These are phyloP conservation scores for Aechmea fasciata DNA, from an alignment of 176 grass and related monocot genomes.

Conservation along the genomic window DNA sequence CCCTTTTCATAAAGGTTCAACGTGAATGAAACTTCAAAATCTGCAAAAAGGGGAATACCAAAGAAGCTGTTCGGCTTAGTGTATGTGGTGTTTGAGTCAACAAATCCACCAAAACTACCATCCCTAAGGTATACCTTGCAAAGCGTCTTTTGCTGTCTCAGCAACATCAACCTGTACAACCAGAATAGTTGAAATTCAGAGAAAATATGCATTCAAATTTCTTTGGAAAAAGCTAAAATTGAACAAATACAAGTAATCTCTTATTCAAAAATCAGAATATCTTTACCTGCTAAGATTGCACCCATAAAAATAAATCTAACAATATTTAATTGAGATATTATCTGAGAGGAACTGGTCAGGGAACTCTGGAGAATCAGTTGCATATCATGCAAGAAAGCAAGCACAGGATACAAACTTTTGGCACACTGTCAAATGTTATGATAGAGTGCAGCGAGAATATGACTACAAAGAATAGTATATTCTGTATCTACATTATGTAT, in stretches of 20 bases:
- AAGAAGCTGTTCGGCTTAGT: constrained; percentile 16
- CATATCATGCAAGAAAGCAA: no score
- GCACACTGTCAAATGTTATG: no score
- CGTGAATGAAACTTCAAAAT: constrained; percentile 84
- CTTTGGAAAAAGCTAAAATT: not conserved
- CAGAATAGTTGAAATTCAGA: constrained; percentile 14
- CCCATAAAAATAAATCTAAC: no score
- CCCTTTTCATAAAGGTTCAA: constrained; percentile 78
- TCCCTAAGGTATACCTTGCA: constrained; percentile 33
- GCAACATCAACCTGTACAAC: constrained; percentile 7
- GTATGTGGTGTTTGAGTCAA: constrained; percentile 12
- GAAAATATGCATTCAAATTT: constrained; percentile 6
- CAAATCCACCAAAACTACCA: constrained; percentile 19
- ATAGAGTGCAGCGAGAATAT: no score
- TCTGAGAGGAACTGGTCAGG: no score
- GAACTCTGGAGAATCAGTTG: no score
- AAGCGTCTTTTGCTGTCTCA: constrained; percentile 14
- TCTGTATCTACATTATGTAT: no score
- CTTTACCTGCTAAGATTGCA: not conserved
- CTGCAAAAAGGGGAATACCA: constrained; percentile 26
- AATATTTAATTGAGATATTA: no score
- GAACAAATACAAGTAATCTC: constrained; percentile 9
- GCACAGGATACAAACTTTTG: no score
- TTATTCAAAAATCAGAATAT: constrained; percentile 8
- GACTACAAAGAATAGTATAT: no score